Evolutionary conservation across 2,329 filamentous ascomycete genomes (phyloP), one percentile per base, ranked within the genome.

Genomic region (Byssochlamys sp.): DNA sequence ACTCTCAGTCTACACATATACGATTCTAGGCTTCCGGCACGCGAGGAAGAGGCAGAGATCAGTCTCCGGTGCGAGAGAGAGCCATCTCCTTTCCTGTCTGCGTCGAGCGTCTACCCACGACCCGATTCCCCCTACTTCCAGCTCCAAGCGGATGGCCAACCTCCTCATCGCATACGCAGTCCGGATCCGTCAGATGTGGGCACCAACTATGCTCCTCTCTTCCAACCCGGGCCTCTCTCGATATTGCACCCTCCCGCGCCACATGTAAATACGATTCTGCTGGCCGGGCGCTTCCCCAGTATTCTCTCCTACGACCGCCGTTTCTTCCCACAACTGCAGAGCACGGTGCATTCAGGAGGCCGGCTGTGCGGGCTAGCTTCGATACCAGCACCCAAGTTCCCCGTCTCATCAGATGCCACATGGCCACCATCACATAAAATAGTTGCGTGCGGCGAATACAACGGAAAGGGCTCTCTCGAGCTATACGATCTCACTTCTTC

Each of bases 281-380:
- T 96, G 35, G 90, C 88, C 3, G 92, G 92, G 0, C 84, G 92
- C 14, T 96, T 96, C 69, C 88, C 91, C 3, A 91, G 85, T 65
- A 89, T 96, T 57, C 77, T 96, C 2, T 87, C 90, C 68, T 97
- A 96, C 73, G 91, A 96, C 68, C 84, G 91, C 2, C 86, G 92
- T 51, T 90, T 84, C 71, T 95, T 96, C 66, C 89, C 90, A 0
- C 82, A 83, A 14, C 81, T 96, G 6, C 82, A 84, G 59, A 86
- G 84, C 4, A 90, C 90, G 0, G 85, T 96, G 9, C 85, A 95
- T 72, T 95, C 90, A 0, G 91, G 91, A 1, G 90, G 89, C 0
- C 80, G 87, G 4, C 80, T 96, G 10, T 90, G 88, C 55, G 86
- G 85, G 58, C 77, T 96, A 59, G 76, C 87, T 0, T 84, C 85